Conservation (phyloP, 345 rosid species). For the Populus euphratica region DNA sequence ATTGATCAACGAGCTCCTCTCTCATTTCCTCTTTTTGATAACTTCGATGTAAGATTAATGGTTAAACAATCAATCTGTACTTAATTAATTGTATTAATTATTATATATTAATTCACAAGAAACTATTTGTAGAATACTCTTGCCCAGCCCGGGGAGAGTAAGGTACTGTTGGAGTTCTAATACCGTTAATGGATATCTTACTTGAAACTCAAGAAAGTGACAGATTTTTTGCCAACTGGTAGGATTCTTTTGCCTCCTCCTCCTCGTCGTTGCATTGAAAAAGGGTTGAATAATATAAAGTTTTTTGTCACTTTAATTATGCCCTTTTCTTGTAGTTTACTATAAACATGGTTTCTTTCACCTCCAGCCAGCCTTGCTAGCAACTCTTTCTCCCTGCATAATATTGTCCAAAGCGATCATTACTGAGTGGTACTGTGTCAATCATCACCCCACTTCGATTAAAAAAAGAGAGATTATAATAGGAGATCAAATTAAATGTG, state of each 20-base stretch:
- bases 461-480: too few species aligned
- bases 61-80: too few species aligned
- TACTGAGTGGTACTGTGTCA: background rate
- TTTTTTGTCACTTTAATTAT: background rate
- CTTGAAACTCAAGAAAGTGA: slow-evolving; percentile 15
- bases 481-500: background rate
- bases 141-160: background rate
- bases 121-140: background rate
- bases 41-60: too few species aligned
- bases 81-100: too few species aligned
- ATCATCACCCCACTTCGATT: background rate
- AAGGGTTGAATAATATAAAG: background rate
- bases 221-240: slow-evolving; percentile 10
- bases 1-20: too few species aligned
- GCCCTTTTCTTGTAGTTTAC: background rate
- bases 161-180: slow-evolving; percentile 15
- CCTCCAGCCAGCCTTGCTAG: background rate
- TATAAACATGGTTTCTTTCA: background rate
- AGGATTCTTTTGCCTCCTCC: slow-evolving; percentile 22
- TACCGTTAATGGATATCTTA: slow-evolving; percentile 4
- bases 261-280: background rate
- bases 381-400: background rate
- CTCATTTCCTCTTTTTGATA: too few species aligned
- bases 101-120: background rate
- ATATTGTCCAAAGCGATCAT: background rate